Evolutionary conservation across 441 rosid species (phyloP), one percentile per base, ranked within the genome.

Genomic region (Manihot esculenta): DNA sequence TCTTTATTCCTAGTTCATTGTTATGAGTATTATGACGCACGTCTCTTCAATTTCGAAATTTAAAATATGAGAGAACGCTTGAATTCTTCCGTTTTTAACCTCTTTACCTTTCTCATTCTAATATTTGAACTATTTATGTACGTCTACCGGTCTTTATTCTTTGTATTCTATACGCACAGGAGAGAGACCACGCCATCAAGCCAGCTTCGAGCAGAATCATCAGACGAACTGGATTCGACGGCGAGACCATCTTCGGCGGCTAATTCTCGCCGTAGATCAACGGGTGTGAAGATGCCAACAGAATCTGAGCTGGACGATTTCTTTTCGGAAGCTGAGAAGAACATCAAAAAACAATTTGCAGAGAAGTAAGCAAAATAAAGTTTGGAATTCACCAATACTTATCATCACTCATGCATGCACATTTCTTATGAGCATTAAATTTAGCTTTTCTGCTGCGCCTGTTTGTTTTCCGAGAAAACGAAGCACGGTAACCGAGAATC

Each of bases 221-320:
- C 81, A 41, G 85, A 73, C 48, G 77, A 69, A 62, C 66, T 80
- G 72, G 78, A 83, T 42, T 83, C 80, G 9, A 66, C 77, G 20
- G 77, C 80, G 45, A 74, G 73, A 54, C 70, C 73, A 53, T 69
- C 81, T 47, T 44, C 70, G 64, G 83, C 74, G 78, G 78, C 76
- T 55, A 79, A 70, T 69, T 71, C 84, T 67, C 78, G 72, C 74
- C 77, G 68, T 50, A 81, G 75, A 73, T 69, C 77, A 66, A 38
- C 49, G 13, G 81, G 13, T 70, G 68, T 68, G 80, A 85, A 76
- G 77, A 83, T 74, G 83, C 86, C 91, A 8, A 76, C 88, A 35
- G 83, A 77, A 42, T 30, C 72, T 0, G 93, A 93, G 72, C 79
- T 93, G n/a, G 87, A 93, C 18, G 87, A 87, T 8, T 91, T 93